Base-by-base conservation (phyloP, 108 stramenopile genomes). In the Skeletonema marinoi region DNA sequence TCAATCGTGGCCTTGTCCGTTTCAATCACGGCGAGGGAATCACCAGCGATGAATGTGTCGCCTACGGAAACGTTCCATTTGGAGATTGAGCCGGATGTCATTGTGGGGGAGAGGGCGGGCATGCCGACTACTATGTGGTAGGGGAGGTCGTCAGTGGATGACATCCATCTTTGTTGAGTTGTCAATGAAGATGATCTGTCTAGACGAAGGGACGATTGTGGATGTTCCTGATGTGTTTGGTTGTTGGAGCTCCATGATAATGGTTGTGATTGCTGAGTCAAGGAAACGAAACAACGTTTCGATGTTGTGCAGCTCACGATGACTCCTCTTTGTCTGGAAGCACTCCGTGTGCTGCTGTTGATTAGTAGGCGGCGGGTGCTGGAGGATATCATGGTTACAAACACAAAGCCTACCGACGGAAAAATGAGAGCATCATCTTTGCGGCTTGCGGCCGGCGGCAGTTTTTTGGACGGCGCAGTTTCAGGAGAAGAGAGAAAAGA, bases 31-130 rank as follows among this genome's bases (percentile, higher is more conserved):
- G 90, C 89, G 51, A 96, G 56, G 44, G 86, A 83, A 69, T 88
- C 85, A 6, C 95, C 95, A 6, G 94, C 88, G n/a, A 51, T 32
- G 66, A 96, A 88, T 9, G 66, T 70, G 30, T 86, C 89, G 13
- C 94, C 91, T 44, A 75, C 80, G 31, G 73, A 44, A 9, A 88
- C 78, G 58, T 84, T 87, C 92, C 94, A 95, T 64, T 68, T 71
- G 44, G 91, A 80, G 58, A 95, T 89, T 60, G 85, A 88, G 5
- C 94, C 94, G 3, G 71, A 38, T 25, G 68, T 66, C 87, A 87
- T 95, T 30, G 92, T 92, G 51, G 99, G 99, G 67, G 95, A 96
- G 36, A 99, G 88, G 35, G 98, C 97, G 32, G 99, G 99, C 95
- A 99, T 97, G 9, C 85, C 84, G 4, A 93, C 84, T 8, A 85